A percentile compares a stretch with the other conserved stretches of the same genome.
Conservation (phyloP, 495 filamentous ascomycete genomes). For the Bathelium albidoporum region DNA sequence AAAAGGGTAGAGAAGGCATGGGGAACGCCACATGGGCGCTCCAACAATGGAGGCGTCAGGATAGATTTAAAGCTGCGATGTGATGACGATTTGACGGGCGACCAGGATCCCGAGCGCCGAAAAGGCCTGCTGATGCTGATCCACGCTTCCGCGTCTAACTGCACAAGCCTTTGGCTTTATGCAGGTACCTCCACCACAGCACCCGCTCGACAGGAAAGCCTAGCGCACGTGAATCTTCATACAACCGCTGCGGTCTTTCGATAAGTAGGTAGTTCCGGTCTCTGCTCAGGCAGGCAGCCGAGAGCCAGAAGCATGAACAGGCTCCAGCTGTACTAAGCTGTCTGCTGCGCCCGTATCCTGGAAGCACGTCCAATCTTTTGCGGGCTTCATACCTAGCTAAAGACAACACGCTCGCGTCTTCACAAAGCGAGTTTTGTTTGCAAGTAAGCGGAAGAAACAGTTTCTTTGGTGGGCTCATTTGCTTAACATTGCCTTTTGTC, state of each 20-base stretch:
- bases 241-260: background rate
- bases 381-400: no score
- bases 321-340: background rate
- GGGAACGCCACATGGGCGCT: background rate
- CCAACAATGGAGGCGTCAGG: background rate
- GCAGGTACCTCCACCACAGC: background rate
- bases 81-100: constrained; percentile 1
- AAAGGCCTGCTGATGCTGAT: background rate
- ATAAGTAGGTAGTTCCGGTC: no score
- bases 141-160: background rate
- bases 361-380: background rate
- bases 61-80: background rate
- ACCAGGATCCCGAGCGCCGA: no score
- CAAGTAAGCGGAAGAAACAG: no score
- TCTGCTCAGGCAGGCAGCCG: no score
- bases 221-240: background rate
- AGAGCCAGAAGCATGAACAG: background rate
- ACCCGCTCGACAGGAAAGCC: background rate
- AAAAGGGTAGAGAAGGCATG: background rate
- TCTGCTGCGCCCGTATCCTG: background rate
- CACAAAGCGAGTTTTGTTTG: no score
- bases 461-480: background rate
- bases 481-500: background rate
- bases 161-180: background rate
- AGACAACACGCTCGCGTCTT: background rate